Conservation (phyloP, 2,329 filamentous ascomycete species). For the Fusarium sp. region DNA sequence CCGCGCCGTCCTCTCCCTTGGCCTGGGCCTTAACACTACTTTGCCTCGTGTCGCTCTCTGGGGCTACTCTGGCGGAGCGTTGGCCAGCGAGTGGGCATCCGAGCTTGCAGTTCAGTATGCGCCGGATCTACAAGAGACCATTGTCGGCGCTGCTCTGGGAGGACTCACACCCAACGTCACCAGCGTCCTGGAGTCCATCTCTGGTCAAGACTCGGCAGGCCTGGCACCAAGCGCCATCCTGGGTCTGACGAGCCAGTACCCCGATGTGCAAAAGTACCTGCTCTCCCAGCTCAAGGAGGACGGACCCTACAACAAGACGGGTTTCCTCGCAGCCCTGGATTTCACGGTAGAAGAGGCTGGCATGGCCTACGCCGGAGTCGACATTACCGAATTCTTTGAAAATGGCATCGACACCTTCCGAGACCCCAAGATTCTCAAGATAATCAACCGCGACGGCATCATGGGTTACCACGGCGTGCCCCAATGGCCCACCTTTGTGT, state of each 20-base stretch:
- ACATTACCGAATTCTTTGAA: constrained; percentile 40
- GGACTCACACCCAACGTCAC: constrained; percentile 62
- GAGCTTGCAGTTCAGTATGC: constrained; percentile 68
- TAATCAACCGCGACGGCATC: constrained; percentile 41
- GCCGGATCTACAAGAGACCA: constrained; percentile 60
- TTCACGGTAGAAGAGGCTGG: constrained; percentile 29
- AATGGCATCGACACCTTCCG: constrained; percentile 13
- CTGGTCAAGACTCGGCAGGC: constrained; percentile 45
- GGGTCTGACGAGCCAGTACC: constrained; percentile 43
- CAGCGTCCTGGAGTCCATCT: constrained; percentile 53
- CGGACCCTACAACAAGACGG: constrained; percentile 40
- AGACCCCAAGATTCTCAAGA: constrained; percentile 14
- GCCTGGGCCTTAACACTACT: constrained; percentile 49
- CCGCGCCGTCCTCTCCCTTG: constrained; percentile 57
- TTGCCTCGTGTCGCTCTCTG: constrained; percentile 60
- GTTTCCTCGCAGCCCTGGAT: constrained; percentile 37
- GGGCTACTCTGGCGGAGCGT: constrained; percentile 71
- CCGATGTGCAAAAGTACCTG: constrained; percentile 31
- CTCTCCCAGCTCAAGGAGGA: constrained; percentile 39
- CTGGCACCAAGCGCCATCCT: constrained; percentile 41
- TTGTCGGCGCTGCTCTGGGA: constrained; percentile 66
- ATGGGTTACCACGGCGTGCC: constrained; percentile 48
- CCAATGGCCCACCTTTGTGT: constrained; percentile 42
- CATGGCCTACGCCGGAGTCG: constrained; percentile 13
- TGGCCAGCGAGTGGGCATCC: constrained; percentile 68